These are phyloP conservation scores for Periconia sp. DNA, from an alignment of 2,329 filamentous ascomycete genomes.

Conservation along the genomic window DNA sequence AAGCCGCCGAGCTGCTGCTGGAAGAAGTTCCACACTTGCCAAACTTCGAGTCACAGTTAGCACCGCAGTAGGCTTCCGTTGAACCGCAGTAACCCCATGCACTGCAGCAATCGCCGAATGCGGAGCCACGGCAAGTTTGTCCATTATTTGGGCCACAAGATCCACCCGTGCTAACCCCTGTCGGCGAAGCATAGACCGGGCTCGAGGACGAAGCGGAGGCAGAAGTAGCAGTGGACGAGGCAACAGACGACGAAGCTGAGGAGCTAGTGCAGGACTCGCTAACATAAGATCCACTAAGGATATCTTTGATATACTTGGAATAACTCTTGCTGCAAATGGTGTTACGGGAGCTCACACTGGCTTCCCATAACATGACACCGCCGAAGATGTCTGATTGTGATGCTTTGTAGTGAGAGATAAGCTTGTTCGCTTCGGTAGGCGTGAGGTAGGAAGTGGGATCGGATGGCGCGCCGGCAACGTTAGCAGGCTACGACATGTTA, in stretches of 20 bases:
- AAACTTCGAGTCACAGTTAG: conserved; percentile 56
- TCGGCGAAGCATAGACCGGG: conserved; percentile 8
- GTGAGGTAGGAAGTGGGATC: conserved; percentile 53
- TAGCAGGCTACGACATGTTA: conserved; percentile 28
- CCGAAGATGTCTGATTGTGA: conserved; percentile 56
- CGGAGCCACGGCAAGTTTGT: conserved; percentile 50
- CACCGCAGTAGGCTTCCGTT: conserved; percentile 55
- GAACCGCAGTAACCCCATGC: conserved; percentile 60
- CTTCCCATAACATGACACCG: conserved; percentile 67
- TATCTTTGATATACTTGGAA: conserved; percentile 55
- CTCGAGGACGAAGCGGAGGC: conserved; percentile 8
- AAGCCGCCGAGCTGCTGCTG: not conserved
- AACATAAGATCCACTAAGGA: conserved; percentile 27
- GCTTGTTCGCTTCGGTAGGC: conserved; percentile 51
- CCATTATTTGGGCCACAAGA: conserved; percentile 14
- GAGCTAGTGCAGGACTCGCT: conserved; percentile 21
- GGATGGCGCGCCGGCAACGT: conserved; percentile 22
- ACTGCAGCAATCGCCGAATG: conserved; percentile 57
- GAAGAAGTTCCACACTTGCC: conserved; percentile 1
- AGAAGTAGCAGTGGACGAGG: conserved; percentile 9
- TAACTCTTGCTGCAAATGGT: conserved; percentile 52
- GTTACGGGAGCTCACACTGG: conserved; percentile 57
- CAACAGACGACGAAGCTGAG: conserved; percentile 12
- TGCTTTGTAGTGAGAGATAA: conserved; percentile 48
- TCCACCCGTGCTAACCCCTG: conserved; percentile 12